Evolutionary conservation across 208 protist genomes (phyloP).

Genomic region (Tritrichomonas musculus): DNA sequence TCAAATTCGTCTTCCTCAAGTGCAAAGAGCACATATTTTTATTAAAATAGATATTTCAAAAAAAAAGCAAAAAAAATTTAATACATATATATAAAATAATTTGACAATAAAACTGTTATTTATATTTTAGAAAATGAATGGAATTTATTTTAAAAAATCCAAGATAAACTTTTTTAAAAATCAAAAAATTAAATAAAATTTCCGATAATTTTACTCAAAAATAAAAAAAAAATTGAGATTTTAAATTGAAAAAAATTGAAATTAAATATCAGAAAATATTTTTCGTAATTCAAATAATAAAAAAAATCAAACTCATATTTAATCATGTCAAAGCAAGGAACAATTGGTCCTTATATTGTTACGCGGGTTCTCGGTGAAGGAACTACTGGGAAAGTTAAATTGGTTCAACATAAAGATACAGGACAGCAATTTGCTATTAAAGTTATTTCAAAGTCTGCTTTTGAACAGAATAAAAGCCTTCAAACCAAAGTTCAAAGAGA

Average conservation of each 20-base stretch:
- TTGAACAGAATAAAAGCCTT: neutral
- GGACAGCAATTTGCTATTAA: constrained; percentile 15
- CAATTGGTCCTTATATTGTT: neutral
- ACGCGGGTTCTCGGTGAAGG: neutral
- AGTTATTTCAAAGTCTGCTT: neutral
- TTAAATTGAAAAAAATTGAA: neutral
- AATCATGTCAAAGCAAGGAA: neutral
- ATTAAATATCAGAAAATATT: neutral
- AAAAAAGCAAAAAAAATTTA: too few relatives aligned
- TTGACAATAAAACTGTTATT: too few relatives aligned
- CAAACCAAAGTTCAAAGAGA: neutral
- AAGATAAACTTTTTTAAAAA: neutral
- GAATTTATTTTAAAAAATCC: neutral
- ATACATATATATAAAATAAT: too few relatives aligned
- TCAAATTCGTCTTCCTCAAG: too few relatives aligned
- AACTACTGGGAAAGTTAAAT: neutral
- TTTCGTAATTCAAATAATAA: too few relatives aligned
- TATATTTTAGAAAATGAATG: neutral
- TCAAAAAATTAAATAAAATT: neutral
- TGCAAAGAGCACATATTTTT: too few relatives aligned
- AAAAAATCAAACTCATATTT: too few relatives aligned
- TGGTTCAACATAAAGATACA: constrained; percentile 1
- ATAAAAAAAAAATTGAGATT: neutral
- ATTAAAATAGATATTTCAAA: too few relatives aligned
- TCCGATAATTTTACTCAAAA: neutral